Percentiles rank a stretch among this genome's conserved stretches.
Conservation (phyloP, 179 eudicot genomes). For the Pouteria campechiana region DNA sequence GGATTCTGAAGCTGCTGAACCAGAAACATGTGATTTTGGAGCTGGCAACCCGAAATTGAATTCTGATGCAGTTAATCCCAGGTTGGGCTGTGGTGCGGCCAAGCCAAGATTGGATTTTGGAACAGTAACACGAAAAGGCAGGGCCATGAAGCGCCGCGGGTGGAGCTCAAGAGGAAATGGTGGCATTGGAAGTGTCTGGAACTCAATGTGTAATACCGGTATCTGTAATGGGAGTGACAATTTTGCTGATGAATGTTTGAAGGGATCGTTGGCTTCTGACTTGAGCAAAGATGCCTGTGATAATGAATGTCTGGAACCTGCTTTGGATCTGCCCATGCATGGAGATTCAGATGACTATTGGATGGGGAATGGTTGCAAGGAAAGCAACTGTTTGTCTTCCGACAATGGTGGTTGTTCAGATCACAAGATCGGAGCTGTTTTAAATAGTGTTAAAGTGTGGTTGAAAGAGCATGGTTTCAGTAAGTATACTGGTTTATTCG, state of each 20-base stretch:
- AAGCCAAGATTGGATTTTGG: constrained; percentile 1
- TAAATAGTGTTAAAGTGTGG: constrained; percentile 6
- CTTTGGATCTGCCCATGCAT: not conserved
- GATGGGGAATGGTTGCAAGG: constrained; percentile 1
- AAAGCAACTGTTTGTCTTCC: not conserved
- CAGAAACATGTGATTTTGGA: not conserved
- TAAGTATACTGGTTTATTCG: constrained; percentile 8
- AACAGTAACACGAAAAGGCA: not conserved
- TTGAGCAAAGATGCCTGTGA: not conserved
- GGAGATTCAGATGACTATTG: not conserved
- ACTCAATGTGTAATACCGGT: not conserved
- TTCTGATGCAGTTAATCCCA: constrained; percentile 3
- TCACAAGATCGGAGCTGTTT: not conserved
- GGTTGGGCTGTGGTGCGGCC: not conserved
- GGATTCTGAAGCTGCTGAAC: not conserved
- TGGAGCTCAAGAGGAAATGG: not conserved
- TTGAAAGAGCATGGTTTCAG: constrained; percentile 10
- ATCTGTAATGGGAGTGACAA: not conserved
- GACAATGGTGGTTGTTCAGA: not conserved
- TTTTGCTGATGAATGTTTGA: no score
- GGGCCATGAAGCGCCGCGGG: constrained; percentile 1
- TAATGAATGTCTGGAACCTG: not conserved
- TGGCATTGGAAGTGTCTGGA: constrained; percentile 2
- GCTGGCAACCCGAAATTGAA: not conserved
- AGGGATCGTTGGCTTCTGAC: not conserved